Evolutionary conservation across 2,329 filamentous ascomycete genomes (phyloP).

Genomic region (Trichoderma lentiforme): DNA sequence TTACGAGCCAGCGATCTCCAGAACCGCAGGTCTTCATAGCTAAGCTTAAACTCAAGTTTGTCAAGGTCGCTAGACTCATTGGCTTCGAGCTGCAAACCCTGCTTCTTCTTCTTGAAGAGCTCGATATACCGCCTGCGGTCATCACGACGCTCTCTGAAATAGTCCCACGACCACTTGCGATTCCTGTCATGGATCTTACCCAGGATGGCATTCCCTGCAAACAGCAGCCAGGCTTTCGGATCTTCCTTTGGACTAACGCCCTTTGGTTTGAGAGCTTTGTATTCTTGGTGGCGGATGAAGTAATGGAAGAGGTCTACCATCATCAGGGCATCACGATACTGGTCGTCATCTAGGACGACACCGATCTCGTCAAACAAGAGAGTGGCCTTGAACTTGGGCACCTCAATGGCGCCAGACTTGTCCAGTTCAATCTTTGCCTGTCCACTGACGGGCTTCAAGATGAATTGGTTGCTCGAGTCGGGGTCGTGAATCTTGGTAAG

Average conservation of each 20-base stretch:
- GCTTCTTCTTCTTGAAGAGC: slow-evolving; percentile 91
- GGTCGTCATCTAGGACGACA: slow-evolving; percentile 93
- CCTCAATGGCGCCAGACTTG: slow-evolving; percentile 77
- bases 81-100: slow-evolving; percentile 65
- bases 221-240: slow-evolving; percentile 85
- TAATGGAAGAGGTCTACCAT: slow-evolving; percentile 98
- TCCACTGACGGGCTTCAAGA: slow-evolving; percentile 91
- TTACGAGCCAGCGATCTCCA: slow-evolving; percentile 94
- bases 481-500: slow-evolving; percentile 68
- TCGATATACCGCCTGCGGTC: slow-evolving; percentile 86
- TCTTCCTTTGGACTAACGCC: slow-evolving; percentile 78
- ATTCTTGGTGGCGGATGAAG: slow-evolving; percentile 95
- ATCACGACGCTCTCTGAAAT: slow-evolving; percentile 88
- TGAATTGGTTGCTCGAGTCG: slow-evolving; percentile 74
- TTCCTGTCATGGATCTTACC: slow-evolving; percentile 95
- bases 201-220: slow-evolving; percentile 84
- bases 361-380: slow-evolving; percentile 96
- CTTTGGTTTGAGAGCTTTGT: slow-evolving; percentile 88
- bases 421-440: slow-evolving; percentile 93
- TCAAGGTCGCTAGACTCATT: slow-evolving; percentile 71
- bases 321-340: slow-evolving; percentile 97
- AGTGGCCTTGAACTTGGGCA: slow-evolving; percentile 84
- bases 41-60: slow-evolving; percentile 78
- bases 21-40: slow-evolving; percentile 93
- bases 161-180: slow-evolving; percentile 91